These are phyloP conservation scores for Eremothecium sinecaudum DNA, from an alignment of 1,139 yeast species.

Conservation along the genomic window DNA sequence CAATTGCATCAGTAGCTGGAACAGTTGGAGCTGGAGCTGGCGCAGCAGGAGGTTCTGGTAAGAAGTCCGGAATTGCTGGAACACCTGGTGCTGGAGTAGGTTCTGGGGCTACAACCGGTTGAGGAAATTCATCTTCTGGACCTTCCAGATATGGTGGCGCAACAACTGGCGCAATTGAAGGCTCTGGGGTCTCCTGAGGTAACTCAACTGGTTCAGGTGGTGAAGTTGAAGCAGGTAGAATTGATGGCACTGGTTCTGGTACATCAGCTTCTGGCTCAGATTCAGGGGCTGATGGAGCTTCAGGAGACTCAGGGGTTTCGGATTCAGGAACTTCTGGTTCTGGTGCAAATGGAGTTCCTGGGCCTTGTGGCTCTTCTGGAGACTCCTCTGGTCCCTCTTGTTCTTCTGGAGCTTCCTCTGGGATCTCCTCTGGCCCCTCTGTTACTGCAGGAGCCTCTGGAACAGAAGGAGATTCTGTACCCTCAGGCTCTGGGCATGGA, in stretches of 20 bases:
- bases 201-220: neutral
- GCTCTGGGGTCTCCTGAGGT: conserved; percentile 1
- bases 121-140: too few relatives aligned
- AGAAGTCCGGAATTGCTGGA: neutral
- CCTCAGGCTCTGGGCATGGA: conserved; percentile 3
- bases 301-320: conserved; percentile 1
- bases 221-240: neutral
- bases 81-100: conserved; percentile 1
- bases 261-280: conserved; percentile 1
- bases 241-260: neutral
- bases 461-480: neutral
- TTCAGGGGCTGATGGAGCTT: neutral
- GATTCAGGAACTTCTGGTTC: neutral
- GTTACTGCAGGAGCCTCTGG: neutral
- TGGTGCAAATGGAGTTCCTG: conserved; percentile 1
- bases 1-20: neutral
- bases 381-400: conserved; percentile 1
- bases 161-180: neutral
- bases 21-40: conserved; percentile 2
- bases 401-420: conserved; percentile 2
- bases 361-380: conserved; percentile 7
- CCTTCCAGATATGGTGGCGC: neutral
- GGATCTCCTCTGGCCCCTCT: conserved; percentile 1
- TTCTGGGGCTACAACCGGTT: conserved; percentile 1
- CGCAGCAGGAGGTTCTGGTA: conserved; percentile 1